A percentile compares a stretch with the other conserved stretches of the same genome.
Evolutionary conservation across 164 flowering plant genomes (phyloP).

Genomic region (Vitis amurensis): DNA sequence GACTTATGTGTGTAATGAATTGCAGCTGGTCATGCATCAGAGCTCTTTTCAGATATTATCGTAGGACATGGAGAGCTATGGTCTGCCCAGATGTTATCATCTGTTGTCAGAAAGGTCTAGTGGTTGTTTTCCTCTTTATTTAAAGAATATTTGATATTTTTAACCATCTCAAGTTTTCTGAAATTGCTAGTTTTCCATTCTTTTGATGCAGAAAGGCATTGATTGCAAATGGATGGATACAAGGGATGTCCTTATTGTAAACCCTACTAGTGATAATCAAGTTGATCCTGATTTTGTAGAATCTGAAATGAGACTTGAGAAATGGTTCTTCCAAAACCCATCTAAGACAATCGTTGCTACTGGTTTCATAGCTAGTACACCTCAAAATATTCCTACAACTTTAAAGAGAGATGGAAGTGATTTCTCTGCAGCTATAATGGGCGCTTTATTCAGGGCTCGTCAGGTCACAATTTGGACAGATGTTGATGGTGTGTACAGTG

Average conservation of each 20-base stretch:
- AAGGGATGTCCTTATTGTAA: slow-evolving; percentile 88
- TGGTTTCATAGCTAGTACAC: slow-evolving; percentile 94
- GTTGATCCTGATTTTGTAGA: slow-evolving; percentile 88
- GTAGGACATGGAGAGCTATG: slow-evolving; percentile 98
- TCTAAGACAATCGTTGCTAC: slow-evolving; percentile 81
- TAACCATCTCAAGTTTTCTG: slow-evolving; percentile 6
- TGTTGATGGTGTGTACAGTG: slow-evolving; percentile 98
- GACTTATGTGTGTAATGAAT: slow-evolving; percentile 17
- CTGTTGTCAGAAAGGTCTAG: slow-evolving; percentile 67
- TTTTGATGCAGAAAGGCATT: slow-evolving; percentile 54
- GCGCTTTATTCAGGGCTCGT: slow-evolving; percentile 77
- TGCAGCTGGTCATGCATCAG: slow-evolving; percentile 98
- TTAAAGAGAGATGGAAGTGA: slow-evolving; percentile 99
- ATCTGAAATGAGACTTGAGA: slow-evolving; percentile 75
- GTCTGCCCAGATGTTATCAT: slow-evolving; percentile 87
- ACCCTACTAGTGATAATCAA: slow-evolving; percentile 79
- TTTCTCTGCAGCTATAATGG: slow-evolving; percentile 98
- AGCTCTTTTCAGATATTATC: slow-evolving; percentile 91
- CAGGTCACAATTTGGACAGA: slow-evolving; percentile 99
- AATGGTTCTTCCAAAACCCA: slow-evolving; percentile 72
- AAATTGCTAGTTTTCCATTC: not conserved
- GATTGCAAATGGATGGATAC: slow-evolving; percentile 97
- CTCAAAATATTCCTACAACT: slow-evolving; percentile 89
- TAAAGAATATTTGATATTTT: not conserved
- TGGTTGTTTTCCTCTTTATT: not conserved